Conservation (phyloP, 345 rosid genomes). For the Hibiscus mutabilis region DNA sequence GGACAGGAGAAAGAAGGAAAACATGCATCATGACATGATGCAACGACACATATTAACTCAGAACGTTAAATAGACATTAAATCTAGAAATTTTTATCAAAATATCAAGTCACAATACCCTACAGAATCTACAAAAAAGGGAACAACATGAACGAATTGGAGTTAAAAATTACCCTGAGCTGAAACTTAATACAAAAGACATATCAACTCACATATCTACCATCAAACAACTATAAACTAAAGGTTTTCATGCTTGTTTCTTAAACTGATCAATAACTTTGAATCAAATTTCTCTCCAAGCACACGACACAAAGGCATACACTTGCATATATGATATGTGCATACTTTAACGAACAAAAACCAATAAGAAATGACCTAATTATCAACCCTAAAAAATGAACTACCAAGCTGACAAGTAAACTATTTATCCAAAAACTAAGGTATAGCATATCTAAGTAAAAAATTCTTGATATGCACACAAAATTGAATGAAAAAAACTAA, state of each 20-base stretch:
- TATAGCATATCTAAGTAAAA: neutral
- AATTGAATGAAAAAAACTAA: neutral
- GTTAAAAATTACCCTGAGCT: neutral
- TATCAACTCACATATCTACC: too few relatives aligned
- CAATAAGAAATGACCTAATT: neutral
- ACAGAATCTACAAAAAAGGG: neutral
- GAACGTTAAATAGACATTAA: too few relatives aligned
- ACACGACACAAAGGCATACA: neutral
- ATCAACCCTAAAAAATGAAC: slow-evolving; percentile 15
- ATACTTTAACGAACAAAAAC: neutral
- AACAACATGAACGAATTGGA: neutral
- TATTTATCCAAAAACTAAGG: neutral
- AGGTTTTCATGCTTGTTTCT: neutral
- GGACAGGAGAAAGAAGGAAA: neutral
- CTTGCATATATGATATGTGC: neutral
- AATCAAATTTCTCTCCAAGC: neutral
- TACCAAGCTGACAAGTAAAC: neutral
- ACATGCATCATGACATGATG: neutral
- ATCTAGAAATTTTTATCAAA: neutral
- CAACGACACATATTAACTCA: neutral
- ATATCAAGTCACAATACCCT: neutral
- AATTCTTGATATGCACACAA: neutral
- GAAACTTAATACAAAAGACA: neutral
- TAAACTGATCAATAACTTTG: neutral
- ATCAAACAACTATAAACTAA: neutral